Evolutionary conservation across 306 rosid genomes (phyloP), one percentile per base, ranked within the genome.

Genomic region (Quercus parvula): DNA sequence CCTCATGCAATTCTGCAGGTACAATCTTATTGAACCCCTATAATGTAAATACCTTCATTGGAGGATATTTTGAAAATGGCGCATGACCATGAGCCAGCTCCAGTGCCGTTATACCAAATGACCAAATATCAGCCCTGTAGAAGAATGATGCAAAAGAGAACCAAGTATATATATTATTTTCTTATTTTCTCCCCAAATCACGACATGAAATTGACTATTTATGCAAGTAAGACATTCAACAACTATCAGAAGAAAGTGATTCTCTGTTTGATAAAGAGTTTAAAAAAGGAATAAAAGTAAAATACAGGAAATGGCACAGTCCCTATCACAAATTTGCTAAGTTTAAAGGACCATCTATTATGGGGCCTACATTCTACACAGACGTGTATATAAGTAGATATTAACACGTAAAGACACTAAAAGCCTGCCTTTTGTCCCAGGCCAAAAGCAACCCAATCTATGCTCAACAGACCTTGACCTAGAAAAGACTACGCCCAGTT

Each of bases 21-120:
- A 5, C 52, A 81, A 35, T 66, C 31, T 38, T n/a, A 30, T 75
- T 73, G 72, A 52, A 75, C 28, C 12, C 28, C 5, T 18, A 49
- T 5, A 24, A 58, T 52, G 27, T 56, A 44, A 82, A 73, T 25
- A 88, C 92, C 92, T 88, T 88, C 92, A 88, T 83, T 3, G 91
- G 91, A 76, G 91, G 91, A 83, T 88, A 88, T 66, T 88, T 88
- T 25, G 91, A 88, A 78, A 88, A 88, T 64, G 91, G 91, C 0
- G 91, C 91, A 56, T 88, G 91, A 81, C 91, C 91, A 33, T 88
- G 91, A 79, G 91, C 91, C 85, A 88, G 79, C 88, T 88, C 91
- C 61, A 88, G 72, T 28, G 91, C 91, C 24, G 89, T 88, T 59
- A 88, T 88, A 72, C 91, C 91, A 44, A 88, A 88, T 73, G 91